A percentile compares a stretch with the other conserved stretches of the same genome.
These are phyloP conservation scores for Claviceps africana DNA, from an alignment of 2,329 filamentous ascomycete species.

Conservation along the genomic window DNA sequence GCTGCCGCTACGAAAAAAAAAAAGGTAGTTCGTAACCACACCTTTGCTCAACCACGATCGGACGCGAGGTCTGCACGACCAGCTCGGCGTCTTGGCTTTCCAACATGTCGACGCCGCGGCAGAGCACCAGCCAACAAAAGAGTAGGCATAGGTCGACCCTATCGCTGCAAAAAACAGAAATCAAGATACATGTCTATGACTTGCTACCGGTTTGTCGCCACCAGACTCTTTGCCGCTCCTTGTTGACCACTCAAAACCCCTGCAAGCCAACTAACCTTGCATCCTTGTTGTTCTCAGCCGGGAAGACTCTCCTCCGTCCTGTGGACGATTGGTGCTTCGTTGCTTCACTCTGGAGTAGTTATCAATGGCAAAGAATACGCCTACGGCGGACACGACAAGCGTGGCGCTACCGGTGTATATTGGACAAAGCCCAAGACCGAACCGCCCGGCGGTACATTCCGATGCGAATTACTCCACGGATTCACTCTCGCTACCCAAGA, in stretches of 20 bases:
- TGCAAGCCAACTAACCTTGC: neutral
- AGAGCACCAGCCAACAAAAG: constrained; percentile 12
- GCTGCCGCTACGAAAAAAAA: neutral
- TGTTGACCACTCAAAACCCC: neutral
- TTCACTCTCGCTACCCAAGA: constrained; percentile 55
- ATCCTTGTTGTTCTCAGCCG: constrained; percentile 32
- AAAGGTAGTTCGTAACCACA: neutral
- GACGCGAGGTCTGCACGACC: neutral
- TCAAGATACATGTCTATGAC: constrained; percentile 67
- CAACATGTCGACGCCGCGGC: constrained; percentile 16
- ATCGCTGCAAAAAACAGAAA: constrained; percentile 57
- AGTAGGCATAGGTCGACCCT: constrained; percentile 48
- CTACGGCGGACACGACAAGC: constrained; percentile 66
- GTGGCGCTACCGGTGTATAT: constrained; percentile 63
- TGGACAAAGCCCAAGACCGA: constrained; percentile 60
- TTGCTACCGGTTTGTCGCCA: constrained; percentile 46
- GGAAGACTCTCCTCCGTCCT: constrained; percentile 61
- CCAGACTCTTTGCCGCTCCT: neutral
- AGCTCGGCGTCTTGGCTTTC: neutral
- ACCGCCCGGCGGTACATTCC: constrained; percentile 66
- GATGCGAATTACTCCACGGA: constrained; percentile 61
- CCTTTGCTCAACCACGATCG: neutral
- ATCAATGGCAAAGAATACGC: constrained; percentile 72
- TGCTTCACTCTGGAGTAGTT: constrained; percentile 72
- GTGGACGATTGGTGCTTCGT: constrained; percentile 63